Percentiles rank a stretch among this genome's conserved stretches.
Conservation (phyloP, 1,139 yeast species). For the Taphrina flavorubra region DNA sequence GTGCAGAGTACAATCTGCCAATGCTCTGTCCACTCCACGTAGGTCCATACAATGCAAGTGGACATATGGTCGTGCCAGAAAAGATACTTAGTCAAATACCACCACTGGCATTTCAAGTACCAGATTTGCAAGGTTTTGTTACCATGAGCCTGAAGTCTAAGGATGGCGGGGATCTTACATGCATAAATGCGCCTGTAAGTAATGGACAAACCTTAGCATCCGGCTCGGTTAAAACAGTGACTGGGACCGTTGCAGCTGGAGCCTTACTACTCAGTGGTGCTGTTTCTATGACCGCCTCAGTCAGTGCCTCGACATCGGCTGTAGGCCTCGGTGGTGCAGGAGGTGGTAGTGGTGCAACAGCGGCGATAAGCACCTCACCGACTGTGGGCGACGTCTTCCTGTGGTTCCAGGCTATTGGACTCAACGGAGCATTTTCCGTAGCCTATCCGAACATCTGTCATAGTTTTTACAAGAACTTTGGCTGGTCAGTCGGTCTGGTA, state of each 20-base stretch:
- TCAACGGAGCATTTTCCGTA: conserved; percentile 51
- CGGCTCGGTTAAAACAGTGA: conserved; percentile 48
- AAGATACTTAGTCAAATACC: conserved; percentile 49
- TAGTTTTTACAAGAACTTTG: conserved; percentile 51
- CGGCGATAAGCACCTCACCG: conserved; percentile 39
- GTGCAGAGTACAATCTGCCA: conserved; percentile 45
- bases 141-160: conserved; percentile 48
- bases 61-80: conserved; percentile 49
- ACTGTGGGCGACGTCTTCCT: conserved; percentile 43
- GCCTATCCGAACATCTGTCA: conserved; percentile 51
- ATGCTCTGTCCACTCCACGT: conserved; percentile 50
- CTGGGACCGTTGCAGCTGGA: conserved; percentile 50
- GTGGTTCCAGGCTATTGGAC: conserved; percentile 50
- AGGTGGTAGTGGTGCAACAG: conserved; percentile 43
- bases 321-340: conserved; percentile 38
- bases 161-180: conserved; percentile 48
- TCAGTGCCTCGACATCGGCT: conserved; percentile 44
- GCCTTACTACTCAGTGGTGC: conserved; percentile 48
- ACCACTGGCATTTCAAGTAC: conserved; percentile 49
- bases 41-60: conserved; percentile 48
- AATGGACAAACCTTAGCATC: conserved; percentile 50
- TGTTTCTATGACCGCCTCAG: conserved; percentile 29
- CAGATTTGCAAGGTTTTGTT: conserved; percentile 51
- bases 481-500: conserved; percentile 51
- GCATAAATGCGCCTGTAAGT: conserved; percentile 49